A percentile compares a stretch with the other conserved stretches of the same genome.
Evolutionary conservation across 768 basidiomycete species (phyloP).

Genomic region (Lentinula lateritia): DNA sequence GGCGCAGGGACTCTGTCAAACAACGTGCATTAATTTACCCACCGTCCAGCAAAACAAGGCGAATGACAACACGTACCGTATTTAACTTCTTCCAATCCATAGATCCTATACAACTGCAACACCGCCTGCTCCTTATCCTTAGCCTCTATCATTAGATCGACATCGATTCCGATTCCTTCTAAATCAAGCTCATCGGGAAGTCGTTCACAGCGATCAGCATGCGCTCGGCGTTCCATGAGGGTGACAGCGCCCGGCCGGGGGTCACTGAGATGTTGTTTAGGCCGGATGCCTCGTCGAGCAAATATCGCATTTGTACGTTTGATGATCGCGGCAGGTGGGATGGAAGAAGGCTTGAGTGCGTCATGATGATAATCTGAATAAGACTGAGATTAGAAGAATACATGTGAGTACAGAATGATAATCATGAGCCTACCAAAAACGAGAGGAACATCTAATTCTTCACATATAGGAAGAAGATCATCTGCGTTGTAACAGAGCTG

Average conservation of each 20-base stretch:
- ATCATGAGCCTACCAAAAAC: conserved; percentile 40
- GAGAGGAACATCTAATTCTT: conserved; percentile 73
- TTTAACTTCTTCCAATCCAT: conserved; percentile 61
- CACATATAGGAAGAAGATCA: conserved; percentile 82
- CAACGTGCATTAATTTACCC: background rate
- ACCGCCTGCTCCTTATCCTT: conserved; percentile 95
- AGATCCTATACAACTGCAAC: conserved; percentile 76
- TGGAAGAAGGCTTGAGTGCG: conserved; percentile 54
- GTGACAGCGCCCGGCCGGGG: conserved; percentile 80
- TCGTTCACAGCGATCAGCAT: conserved; percentile 73
- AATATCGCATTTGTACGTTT: conserved; percentile 73
- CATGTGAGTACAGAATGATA: conserved; percentile 22
- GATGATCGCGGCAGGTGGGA: conserved; percentile 62
- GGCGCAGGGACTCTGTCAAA: conserved; percentile 35
- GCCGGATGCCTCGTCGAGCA: conserved; percentile 67
- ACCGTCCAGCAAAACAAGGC: background rate
- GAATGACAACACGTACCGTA: conserved; percentile 32
- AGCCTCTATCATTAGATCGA: conserved; percentile 89
- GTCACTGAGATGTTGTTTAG: conserved; percentile 92
- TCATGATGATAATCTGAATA: conserved; percentile 76
- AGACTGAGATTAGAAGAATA: conserved; percentile 22
- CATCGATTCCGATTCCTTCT: conserved; percentile 54
- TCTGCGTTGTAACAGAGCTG: conserved; percentile 83
- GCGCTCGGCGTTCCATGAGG: conserved; percentile 82
- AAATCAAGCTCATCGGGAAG: conserved; percentile 57